These are phyloP conservation scores for Beauveria sp. DNA, from an alignment of 2,329 filamentous ascomycete species.

Conservation along the genomic window DNA sequence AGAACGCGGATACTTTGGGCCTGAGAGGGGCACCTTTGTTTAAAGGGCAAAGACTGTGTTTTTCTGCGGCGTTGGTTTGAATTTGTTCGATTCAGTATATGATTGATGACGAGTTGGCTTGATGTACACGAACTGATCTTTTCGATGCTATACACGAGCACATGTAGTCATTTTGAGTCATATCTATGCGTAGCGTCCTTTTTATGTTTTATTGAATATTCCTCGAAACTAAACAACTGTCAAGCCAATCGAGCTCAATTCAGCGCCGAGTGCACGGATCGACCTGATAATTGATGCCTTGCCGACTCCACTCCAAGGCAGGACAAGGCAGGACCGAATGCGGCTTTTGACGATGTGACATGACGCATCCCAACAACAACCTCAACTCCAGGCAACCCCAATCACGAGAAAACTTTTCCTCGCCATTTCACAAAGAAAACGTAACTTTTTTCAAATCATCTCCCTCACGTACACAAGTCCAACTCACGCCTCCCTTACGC, in stretches of 20 bases:
- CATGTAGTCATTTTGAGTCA: background rate
- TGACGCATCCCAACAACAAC: conserved; percentile 15
- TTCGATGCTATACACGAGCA: background rate
- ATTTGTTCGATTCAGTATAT: background rate
- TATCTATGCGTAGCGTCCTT: background rate
- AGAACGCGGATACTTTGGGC: conserved; percentile 21
- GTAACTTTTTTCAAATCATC: too few relatives aligned
- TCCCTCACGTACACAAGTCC: too few relatives aligned
- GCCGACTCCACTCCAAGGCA: background rate
- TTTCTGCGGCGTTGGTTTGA: too few relatives aligned
- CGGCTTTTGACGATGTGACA: background rate
- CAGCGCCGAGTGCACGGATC: background rate
- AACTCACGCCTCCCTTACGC: background rate
- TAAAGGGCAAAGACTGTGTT: background rate
- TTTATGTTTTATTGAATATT: background rate
- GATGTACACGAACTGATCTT: background rate
- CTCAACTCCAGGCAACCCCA: conserved; percentile 7
- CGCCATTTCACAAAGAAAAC: too few relatives aligned
- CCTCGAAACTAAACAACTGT: too few relatives aligned
- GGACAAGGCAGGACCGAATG: background rate
- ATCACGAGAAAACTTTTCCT: background rate
- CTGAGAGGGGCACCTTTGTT: conserved; percentile 18
- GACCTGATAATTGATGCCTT: background rate
- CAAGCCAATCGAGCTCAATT: too few relatives aligned
- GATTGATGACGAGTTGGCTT: background rate